phyloP scores from a whole-genome alignment of 768 basidiomycete genomes.

The Lentinula sp. region DNA sequence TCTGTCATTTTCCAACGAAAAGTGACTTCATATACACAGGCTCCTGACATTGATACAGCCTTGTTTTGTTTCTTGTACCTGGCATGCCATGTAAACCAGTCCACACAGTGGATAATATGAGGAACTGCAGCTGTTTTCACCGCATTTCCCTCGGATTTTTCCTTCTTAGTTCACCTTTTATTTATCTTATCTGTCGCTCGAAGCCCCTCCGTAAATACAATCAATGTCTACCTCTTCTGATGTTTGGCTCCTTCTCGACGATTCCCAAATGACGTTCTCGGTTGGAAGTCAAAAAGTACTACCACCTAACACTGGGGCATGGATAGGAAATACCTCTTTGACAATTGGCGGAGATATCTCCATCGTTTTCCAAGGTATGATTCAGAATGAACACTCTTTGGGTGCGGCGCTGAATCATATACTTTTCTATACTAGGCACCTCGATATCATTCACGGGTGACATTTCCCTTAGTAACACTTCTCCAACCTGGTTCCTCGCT shows the following conservation, averaged over 20 bases:
- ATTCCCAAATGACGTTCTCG: background rate
- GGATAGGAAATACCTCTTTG: background rate
- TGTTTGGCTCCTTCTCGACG: background rate
- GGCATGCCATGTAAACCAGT: too few relatives aligned
- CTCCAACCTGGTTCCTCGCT: background rate
- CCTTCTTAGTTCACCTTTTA: too few relatives aligned
- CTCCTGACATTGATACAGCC: too few relatives aligned
- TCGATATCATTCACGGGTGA: constrained; percentile 1
- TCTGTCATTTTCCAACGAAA: too few relatives aligned
- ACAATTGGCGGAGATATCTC: background rate
- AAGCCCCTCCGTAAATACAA: too few relatives aligned
- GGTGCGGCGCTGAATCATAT: background rate
- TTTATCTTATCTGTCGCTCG: too few relatives aligned
- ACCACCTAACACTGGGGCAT: background rate
- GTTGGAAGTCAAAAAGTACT: background rate
- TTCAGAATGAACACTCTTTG: background rate
- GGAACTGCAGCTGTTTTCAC: too few relatives aligned
- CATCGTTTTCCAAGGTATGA: background rate
- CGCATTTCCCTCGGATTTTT: too few relatives aligned
- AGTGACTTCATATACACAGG: too few relatives aligned
- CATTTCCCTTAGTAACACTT: background rate
- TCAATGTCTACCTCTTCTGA: background rate
- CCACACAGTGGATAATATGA: too few relatives aligned
- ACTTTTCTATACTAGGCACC: background rate
- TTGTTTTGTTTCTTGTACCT: too few relatives aligned